A percentile compares a stretch with the other conserved stretches of the same genome.
Evolutionary conservation across 257 asterid genomes (phyloP).

Genomic region (Anisodus acutangulus): DNA sequence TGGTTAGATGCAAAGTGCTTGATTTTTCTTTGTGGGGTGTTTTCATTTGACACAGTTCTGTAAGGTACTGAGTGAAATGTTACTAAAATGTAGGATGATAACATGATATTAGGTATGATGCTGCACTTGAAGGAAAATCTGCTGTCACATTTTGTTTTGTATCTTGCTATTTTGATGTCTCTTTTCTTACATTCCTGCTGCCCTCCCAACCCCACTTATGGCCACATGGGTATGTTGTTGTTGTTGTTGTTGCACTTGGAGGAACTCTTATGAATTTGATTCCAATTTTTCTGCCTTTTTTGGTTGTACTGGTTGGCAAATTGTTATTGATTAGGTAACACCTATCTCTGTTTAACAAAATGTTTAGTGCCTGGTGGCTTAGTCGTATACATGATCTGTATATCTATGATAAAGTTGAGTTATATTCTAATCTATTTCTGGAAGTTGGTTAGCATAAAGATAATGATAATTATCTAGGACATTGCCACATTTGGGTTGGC

Average conservation of each 20-base stretch:
- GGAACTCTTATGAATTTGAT: background rate
- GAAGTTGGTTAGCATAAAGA: background rate
- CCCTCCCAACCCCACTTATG: too few species aligned
- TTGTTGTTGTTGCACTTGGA: background rate
- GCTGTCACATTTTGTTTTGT: too few species aligned
- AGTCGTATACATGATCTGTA: background rate
- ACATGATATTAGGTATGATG: background rate
- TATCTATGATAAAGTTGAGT: background rate
- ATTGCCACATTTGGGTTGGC: slow-evolving; percentile 1
- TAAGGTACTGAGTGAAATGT: background rate
- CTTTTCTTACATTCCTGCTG: too few species aligned
- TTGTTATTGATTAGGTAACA: background rate
- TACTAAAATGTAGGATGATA: too few species aligned
- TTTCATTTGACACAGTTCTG: background rate
- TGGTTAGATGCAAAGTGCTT: slow-evolving; percentile 1
- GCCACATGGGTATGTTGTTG: too few species aligned
- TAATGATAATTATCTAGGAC: background rate
- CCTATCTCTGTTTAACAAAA: background rate
- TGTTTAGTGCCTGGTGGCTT: background rate
- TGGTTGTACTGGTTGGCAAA: background rate
- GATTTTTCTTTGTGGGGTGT: background rate
- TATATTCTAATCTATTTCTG: background rate
- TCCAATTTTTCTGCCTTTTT: background rate
- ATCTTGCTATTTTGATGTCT: too few species aligned
- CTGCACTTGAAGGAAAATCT: background rate